phyloP scores from a whole-genome alignment of 257 asterid species.

The Sherardia arvensis region DNA sequence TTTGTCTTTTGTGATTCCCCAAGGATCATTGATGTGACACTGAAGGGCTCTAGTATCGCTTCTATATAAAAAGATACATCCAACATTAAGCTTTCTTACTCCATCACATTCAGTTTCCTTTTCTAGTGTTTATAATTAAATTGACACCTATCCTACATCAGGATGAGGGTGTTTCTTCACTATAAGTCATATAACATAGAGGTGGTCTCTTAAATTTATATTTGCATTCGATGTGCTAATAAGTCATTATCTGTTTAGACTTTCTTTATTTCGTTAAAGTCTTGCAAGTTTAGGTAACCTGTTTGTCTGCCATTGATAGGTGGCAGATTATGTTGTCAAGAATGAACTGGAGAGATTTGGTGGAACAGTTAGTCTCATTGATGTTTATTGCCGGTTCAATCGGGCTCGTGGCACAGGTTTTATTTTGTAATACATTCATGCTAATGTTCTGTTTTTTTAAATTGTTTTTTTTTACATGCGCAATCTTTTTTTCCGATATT shows the following conservation, averaged over 20 bases:
- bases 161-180: neutral
- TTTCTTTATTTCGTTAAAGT: too few relatives aligned
- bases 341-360: slow-evolving; percentile 86
- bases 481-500: neutral
- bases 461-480: slow-evolving; percentile 1
- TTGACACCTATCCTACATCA: neutral
- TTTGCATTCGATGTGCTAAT: neutral
- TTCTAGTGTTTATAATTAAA: neutral
- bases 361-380: slow-evolving; percentile 86
- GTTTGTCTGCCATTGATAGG: slow-evolving; percentile 26
- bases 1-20: neutral
- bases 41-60: neutral
- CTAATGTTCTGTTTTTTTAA: slow-evolving; percentile 7
- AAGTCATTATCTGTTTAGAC: too few relatives aligned
- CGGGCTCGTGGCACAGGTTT: slow-evolving; percentile 99
- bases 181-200: neutral
- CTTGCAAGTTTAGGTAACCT: neutral
- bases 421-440: slow-evolving; percentile 3
- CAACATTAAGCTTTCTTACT: neutral
- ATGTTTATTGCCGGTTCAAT: slow-evolving; percentile 89
- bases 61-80: neutral
- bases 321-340: slow-evolving; percentile 93
- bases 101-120: neutral
- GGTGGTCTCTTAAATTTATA: neutral
- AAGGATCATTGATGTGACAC: neutral